Evolutionary conservation across 2,329 filamentous ascomycete genomes (phyloP).

Genomic region (Fusarium euwallaceae): DNA sequence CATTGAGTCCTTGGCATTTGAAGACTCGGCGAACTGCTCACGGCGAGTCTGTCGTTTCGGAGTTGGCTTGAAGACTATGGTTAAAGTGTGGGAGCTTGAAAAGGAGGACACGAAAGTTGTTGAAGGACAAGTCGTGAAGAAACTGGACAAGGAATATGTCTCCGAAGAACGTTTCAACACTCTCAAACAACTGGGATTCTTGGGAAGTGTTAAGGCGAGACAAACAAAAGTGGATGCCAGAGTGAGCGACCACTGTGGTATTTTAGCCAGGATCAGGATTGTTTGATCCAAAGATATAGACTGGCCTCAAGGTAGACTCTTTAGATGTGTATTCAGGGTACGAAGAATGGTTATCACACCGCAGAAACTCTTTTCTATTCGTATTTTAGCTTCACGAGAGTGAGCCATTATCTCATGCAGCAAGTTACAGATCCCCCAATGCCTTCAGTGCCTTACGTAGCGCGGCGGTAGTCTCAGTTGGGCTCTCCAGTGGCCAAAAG

Average conservation of each 20-base stretch:
- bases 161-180: slow-evolving; percentile 1
- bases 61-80: not conserved
- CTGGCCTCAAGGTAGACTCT: not conserved
- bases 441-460: not conserved
- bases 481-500: not conserved
- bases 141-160: not conserved
- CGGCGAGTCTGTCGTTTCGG: not conserved
- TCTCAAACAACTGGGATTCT: slow-evolving; percentile 3
- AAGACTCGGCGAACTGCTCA: not conserved
- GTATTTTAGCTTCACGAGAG: accelerated
- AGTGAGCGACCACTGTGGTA: slow-evolving; percentile 17
- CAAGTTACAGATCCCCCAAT: not conserved
- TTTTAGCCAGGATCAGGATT: slow-evolving; percentile 2
- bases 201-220: not conserved
- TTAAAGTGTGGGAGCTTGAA: slow-evolving; percentile 12
- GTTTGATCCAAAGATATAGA: not conserved
- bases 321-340: not conserved
- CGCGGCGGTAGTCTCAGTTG: not conserved
- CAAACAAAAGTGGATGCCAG: not conserved
- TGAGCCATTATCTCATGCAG: no score
- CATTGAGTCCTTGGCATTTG: not conserved
- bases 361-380: accelerated
- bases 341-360: not conserved
- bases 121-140: not conserved
- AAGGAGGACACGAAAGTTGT: not conserved